Conservation (phyloP, 129 eudicot species). For the Centella asiatica region DNA sequence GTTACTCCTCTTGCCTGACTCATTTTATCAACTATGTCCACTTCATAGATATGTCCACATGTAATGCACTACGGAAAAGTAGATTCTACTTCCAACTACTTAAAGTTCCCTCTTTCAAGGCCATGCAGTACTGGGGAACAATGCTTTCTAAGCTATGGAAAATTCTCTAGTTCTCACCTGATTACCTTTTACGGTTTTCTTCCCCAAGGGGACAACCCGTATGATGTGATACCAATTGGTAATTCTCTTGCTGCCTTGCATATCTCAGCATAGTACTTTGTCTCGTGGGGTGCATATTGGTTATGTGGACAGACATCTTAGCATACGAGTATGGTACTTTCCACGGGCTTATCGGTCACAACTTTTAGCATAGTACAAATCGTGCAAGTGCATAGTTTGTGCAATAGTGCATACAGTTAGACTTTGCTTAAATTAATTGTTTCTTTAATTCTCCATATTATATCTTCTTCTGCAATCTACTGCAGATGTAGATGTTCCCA, state of each 20-base stretch:
- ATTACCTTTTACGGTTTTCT: slow-evolving; percentile 78
- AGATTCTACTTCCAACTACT: slow-evolving; percentile 44
- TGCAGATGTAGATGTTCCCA: slow-evolving; percentile 54
- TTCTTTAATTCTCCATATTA: too few relatives aligned
- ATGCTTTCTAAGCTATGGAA: slow-evolving; percentile 82
- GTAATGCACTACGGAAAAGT: slow-evolving; percentile 78
- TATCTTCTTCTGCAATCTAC: slow-evolving; percentile 10
- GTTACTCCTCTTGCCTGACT: neutral
- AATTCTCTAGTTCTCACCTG: slow-evolving; percentile 63
- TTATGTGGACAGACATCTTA: neutral
- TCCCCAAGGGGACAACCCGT: slow-evolving; percentile 62
- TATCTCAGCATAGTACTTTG: neutral
- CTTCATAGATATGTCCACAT: slow-evolving; percentile 69
- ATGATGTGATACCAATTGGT: slow-evolving; percentile 82
- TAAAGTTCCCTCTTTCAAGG: slow-evolving; percentile 70
- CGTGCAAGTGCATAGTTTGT: neutral
- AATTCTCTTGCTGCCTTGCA: slow-evolving; percentile 6
- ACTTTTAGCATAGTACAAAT: too few relatives aligned
- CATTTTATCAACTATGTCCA: neutral
- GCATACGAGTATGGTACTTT: too few relatives aligned
- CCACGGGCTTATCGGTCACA: too few relatives aligned
- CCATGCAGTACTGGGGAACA: slow-evolving; percentile 74
- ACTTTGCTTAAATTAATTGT: too few relatives aligned
- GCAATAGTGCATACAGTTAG: neutral
- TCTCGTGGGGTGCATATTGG: neutral